phyloP scores from a whole-genome alignment of 2,329 filamentous ascomycete genomes.

The Aciculosporium take region DNA sequence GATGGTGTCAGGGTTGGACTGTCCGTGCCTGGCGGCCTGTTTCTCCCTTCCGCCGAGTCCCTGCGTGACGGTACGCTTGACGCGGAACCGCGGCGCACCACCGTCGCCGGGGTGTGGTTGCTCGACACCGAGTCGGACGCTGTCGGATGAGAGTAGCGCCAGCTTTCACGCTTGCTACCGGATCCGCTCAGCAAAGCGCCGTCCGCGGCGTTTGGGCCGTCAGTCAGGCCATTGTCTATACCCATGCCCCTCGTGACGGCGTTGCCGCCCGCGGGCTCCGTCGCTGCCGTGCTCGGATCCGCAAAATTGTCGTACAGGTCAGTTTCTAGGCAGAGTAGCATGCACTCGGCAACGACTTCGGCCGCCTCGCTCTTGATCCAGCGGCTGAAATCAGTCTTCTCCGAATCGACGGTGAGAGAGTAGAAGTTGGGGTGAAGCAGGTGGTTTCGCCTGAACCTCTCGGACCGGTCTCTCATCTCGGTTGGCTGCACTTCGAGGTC shows the following conservation, averaged over 20 bases:
- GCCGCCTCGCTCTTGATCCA: conserved; percentile 70
- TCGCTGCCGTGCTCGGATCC: conserved; percentile 8
- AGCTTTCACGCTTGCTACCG: conserved; percentile 26
- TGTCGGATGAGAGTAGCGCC: conserved; percentile 40
- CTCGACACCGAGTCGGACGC: conserved; percentile 29
- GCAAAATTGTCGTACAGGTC: conserved; percentile 14
- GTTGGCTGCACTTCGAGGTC: conserved; percentile 66
- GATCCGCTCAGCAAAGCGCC: conserved; percentile 27
- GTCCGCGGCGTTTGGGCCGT: conserved; percentile 21
- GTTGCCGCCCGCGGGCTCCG: conserved; percentile 11
- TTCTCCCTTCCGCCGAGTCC: conserved; percentile 28
- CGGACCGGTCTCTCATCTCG: conserved; percentile 62
- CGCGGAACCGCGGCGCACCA: conserved; percentile 30
- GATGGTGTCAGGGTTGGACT: conserved; percentile 46
- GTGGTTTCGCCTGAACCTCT: conserved; percentile 59
- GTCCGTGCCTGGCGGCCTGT: conserved; percentile 29
- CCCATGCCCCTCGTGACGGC: conserved; percentile 10
- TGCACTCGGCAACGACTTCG: conserved; percentile 68
- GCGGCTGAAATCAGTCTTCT: conserved; percentile 59
- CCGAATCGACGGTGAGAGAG: conserved; percentile 62
- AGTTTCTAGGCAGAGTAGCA: conserved; percentile 42
- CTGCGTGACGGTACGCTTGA: conserved; percentile 36
- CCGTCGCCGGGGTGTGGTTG: conserved; percentile 21
- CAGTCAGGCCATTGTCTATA: conserved; percentile 16
- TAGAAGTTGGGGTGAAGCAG: conserved; percentile 77